Conservation (phyloP, 768 basidiomycete species). For the Boletus edulis region DNA sequence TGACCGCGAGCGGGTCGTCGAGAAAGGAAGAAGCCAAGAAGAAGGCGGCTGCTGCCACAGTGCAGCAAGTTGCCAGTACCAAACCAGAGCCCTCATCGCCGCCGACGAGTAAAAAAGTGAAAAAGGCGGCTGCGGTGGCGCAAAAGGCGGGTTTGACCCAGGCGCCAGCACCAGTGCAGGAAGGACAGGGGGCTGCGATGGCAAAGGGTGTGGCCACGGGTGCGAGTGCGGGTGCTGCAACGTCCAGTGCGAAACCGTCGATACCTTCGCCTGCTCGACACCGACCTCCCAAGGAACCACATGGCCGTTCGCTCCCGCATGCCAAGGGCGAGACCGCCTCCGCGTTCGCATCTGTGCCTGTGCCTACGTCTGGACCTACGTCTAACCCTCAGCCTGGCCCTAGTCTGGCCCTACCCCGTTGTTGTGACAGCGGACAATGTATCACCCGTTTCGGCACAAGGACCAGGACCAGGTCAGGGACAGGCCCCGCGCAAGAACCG, state of each 20-base stretch:
- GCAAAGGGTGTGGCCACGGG: constrained; percentile 3
- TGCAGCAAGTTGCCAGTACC: constrained; percentile 7
- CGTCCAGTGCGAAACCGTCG: constrained; percentile 14
- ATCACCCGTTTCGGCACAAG: constrained; percentile 4
- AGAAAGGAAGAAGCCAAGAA: constrained; percentile 42
- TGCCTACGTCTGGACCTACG: background rate
- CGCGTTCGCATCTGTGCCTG: background rate
- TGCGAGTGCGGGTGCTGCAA: background rate
- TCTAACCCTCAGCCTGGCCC: background rate
- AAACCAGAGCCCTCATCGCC: constrained; percentile 32
- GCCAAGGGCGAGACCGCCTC: constrained; percentile 5
- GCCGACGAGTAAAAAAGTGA: constrained; percentile 36
- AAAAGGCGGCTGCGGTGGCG: constrained; percentile 24
- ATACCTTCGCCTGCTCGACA: constrained; percentile 4
- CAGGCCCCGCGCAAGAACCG: constrained; percentile 41
- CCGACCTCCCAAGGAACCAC: constrained; percentile 17
- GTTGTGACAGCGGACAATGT: constrained; percentile 2
- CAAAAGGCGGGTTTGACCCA: constrained; percentile 15
- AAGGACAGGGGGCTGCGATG: background rate
- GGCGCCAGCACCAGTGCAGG: background rate
- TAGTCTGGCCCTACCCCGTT: background rate
- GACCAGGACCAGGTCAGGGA: background rate
- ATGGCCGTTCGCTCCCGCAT: constrained; percentile 11
- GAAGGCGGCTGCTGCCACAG: constrained; percentile 28
- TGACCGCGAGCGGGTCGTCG: constrained; percentile 27